A percentile compares a stretch with the other conserved stretches of the same genome.
Conservation (phyloP, 441 rosid genomes). For the Hypseocharis bilobata region DNA sequence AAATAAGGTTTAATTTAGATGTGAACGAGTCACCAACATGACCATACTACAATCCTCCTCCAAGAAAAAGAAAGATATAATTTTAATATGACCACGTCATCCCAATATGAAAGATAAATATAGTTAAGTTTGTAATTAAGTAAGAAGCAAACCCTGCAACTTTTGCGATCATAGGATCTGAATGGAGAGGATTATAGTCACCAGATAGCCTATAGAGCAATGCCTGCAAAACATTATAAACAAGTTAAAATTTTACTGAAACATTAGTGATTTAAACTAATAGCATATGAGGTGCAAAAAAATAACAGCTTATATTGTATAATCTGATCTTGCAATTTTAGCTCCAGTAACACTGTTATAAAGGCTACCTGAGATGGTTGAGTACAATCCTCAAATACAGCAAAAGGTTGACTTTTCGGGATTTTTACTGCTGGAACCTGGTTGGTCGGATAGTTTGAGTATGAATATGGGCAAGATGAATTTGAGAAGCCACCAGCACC, state of each 20-base stretch:
- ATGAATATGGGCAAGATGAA: constrained; percentile 56
- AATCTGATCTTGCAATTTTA: background rate
- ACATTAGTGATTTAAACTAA: too few relatives aligned
- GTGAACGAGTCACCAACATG: background rate
- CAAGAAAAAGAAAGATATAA: background rate
- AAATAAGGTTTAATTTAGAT: background rate
- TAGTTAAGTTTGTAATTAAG: constrained; percentile 5
- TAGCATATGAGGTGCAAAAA: background rate
- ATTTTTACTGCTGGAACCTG: constrained; percentile 50
- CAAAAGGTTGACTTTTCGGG: constrained; percentile 54
- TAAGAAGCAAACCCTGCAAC: constrained; percentile 58
- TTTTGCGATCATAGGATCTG: constrained; percentile 67
- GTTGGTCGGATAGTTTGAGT: constrained; percentile 54
- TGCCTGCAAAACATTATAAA: constrained; percentile 48
- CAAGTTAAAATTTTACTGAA: constrained; percentile 16
- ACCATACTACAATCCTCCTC: background rate
- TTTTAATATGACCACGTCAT: background rate
- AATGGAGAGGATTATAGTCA: constrained; percentile 87
- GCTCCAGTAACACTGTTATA: constrained; percentile 1
- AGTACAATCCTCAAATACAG: constrained; percentile 52
- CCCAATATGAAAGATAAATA: background rate
- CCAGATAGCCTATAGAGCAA: constrained; percentile 85
- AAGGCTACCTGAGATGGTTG: constrained; percentile 65
- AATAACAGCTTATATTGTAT: too few relatives aligned
- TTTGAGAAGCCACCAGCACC: constrained; percentile 93